These are phyloP conservation scores for Fermentozyma sake DNA, from an alignment of 1,139 yeast species.

Conservation along the genomic window DNA sequence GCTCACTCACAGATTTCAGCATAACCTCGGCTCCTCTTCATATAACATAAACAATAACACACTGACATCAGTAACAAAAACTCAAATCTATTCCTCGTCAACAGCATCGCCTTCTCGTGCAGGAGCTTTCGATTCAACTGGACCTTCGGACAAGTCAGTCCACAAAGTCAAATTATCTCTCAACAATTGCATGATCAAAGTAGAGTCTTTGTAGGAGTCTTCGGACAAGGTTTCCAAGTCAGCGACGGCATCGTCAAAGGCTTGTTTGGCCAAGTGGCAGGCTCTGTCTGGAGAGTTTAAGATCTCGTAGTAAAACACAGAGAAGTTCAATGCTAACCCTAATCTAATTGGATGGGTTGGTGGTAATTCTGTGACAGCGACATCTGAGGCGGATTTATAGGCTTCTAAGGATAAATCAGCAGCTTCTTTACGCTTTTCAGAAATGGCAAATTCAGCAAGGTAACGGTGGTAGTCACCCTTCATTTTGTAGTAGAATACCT, in stretches of 20 bases:
- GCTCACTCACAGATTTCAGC: no score
- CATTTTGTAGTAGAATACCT: conserved; percentile 98
- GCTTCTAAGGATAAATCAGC: conserved; percentile 92
- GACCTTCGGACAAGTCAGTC: conserved; percentile 96
- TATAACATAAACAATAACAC: conserved; percentile 6
- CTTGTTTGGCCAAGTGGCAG: conserved; percentile 97
- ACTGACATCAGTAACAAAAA: conserved; percentile 4
- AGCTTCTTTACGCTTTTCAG: conserved; percentile 88
- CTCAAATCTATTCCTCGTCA: conserved; percentile 30
- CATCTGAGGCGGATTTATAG: conserved; percentile 92
- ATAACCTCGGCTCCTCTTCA: no score
- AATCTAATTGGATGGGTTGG: conserved; percentile 99
- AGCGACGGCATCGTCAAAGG: conserved; percentile 98
- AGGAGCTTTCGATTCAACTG: conserved; percentile 52
- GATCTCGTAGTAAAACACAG: conserved; percentile 97
- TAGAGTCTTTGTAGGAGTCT: conserved; percentile 97
- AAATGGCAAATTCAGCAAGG: conserved; percentile 91
- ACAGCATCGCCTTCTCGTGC: conserved; percentile 4
- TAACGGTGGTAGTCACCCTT: conserved; percentile 99
- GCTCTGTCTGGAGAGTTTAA: conserved; percentile 98
- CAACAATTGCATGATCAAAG: conserved; percentile 96
- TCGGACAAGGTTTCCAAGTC: conserved; percentile 96
- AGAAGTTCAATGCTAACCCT: conserved; percentile 96
- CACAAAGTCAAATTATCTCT: conserved; percentile 98
- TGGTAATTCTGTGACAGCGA: conserved; percentile 93